Conservation (phyloP, 208 protist species). For the Acanthamoeba quina region DNA sequence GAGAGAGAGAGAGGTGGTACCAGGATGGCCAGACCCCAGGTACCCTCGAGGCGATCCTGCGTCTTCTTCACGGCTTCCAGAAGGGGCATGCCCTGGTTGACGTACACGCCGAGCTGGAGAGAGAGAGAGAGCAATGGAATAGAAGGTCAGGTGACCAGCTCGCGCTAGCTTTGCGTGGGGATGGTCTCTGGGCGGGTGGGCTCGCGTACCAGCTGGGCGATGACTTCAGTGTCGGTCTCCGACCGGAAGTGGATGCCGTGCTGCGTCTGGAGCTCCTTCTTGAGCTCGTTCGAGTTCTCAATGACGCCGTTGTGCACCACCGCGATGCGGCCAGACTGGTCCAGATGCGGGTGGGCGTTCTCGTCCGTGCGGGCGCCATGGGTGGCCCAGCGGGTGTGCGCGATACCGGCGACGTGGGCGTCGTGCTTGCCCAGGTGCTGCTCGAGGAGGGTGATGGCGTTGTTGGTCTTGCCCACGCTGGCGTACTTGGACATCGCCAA, state of each 20-base stretch:
- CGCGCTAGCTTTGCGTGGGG: background rate
- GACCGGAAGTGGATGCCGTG: slow-evolving; percentile 86
- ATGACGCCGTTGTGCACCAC: slow-evolving; percentile 93
- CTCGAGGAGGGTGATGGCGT: slow-evolving; percentile 82
- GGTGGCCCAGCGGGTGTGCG: slow-evolving; percentile 91
- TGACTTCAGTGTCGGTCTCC: slow-evolving; percentile 91
- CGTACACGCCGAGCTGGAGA: slow-evolving; percentile 83
- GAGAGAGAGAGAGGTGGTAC: background rate
- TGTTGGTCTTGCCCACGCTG: slow-evolving; percentile 82
- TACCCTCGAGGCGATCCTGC: slow-evolving; percentile 86
- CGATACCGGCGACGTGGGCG: slow-evolving; percentile 82
- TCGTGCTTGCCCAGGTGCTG: slow-evolving; percentile 74
- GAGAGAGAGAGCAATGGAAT: background rate
- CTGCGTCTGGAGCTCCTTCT: slow-evolving; percentile 77
- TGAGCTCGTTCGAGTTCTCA: slow-evolving; percentile 85
- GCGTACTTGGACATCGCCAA: slow-evolving; percentile 85
- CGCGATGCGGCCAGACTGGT: slow-evolving; percentile 77
- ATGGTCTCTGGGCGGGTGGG: background rate
- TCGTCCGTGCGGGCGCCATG: slow-evolving; percentile 87
- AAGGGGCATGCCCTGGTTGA: slow-evolving; percentile 81
- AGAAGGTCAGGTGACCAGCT: background rate
- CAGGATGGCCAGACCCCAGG: slow-evolving; percentile 86
- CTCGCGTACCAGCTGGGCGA: slow-evolving; percentile 86
- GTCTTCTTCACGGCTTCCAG: slow-evolving; percentile 86
- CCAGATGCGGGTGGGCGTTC: slow-evolving; percentile 89